These are phyloP conservation scores for Bauhinia variegata DNA, from an alignment of 306 rosid species.

Conservation along the genomic window DNA sequence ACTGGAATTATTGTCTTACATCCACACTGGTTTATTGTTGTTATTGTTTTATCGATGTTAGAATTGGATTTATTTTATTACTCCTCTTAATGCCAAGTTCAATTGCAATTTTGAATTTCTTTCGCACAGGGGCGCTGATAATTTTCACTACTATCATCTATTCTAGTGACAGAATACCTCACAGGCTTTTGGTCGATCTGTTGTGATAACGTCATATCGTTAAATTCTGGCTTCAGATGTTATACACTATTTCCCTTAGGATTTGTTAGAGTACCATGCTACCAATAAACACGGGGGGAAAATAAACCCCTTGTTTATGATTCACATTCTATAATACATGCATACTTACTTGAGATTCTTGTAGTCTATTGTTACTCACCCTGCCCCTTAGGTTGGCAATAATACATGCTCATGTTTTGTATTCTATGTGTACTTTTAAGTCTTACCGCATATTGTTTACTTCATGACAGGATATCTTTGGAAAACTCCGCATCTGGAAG, in stretches of 20 bases:
- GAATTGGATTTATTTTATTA: constrained; percentile 26
- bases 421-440: not conserved
- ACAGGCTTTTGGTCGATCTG: constrained; percentile 14
- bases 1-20: constrained; percentile 17
- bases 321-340: not conserved
- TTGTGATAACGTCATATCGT: constrained; percentile 10
- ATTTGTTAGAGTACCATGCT: constrained; percentile 30
- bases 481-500: constrained; percentile 80
- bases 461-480: constrained; percentile 80
- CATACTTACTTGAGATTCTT: constrained; percentile 14
- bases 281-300: constrained; percentile 27
- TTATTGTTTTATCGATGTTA: constrained; percentile 2
- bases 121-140: constrained; percentile 6
- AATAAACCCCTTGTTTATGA: not conserved
- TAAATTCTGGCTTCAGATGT: constrained; percentile 21
- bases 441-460: constrained; percentile 10
- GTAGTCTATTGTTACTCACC: constrained; percentile 1
- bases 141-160: not conserved
- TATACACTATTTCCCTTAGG: constrained; percentile 7
- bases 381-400: not conserved
- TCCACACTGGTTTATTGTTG: not conserved
- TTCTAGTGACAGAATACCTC: constrained; percentile 4
- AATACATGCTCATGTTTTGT: constrained; percentile 8
- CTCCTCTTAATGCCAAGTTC: not conserved
- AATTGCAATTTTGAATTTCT: constrained; percentile 23